Evolutionary conservation across 805 yeast genomes (phyloP).

Genomic region (Clavispora asparagi): DNA sequence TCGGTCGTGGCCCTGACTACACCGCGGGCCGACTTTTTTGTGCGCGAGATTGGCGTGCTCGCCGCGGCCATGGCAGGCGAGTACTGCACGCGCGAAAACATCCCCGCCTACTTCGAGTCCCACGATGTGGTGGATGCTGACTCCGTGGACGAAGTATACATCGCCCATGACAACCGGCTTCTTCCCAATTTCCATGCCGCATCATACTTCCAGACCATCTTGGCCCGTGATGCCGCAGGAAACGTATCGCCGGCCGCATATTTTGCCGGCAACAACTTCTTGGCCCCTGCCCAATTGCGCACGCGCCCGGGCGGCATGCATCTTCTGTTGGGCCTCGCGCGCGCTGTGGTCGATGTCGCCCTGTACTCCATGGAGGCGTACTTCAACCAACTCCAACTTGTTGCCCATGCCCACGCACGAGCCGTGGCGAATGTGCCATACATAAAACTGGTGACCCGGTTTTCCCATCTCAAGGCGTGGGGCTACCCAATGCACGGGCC

Average conservation of each 20-base stretch:
- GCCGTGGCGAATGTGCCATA: not conserved
- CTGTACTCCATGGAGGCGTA: slow-evolving; percentile 21
- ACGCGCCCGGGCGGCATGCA: slow-evolving; percentile 11
- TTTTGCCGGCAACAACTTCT: slow-evolving; percentile 29
- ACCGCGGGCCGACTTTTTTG: slow-evolving; percentile 16
- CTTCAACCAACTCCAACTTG: slow-evolving; percentile 35
- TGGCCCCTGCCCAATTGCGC: slow-evolving; percentile 14
- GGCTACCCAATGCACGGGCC: slow-evolving; percentile 37
- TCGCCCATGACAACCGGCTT: slow-evolving; percentile 31
- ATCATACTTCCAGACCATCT: slow-evolving; percentile 31
- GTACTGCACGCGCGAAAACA: slow-evolving; percentile 15
- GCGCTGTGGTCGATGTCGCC: slow-evolving; percentile 27
- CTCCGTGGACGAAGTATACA: slow-evolving; percentile 21
- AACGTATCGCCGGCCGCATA: slow-evolving; percentile 29
- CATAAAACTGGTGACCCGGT: slow-evolving; percentile 8
- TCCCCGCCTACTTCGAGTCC: slow-evolving; percentile 16
- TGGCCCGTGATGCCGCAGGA: slow-evolving; percentile 33
- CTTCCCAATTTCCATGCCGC: slow-evolving; percentile 32
- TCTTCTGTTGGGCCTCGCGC: slow-evolving; percentile 20
- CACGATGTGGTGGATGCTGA: slow-evolving; percentile 17
- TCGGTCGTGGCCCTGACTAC: slow-evolving; percentile 3
- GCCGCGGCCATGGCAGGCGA: slow-evolving; percentile 20
- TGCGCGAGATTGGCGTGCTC: slow-evolving; percentile 22
- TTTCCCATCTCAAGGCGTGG: slow-evolving; percentile 22
- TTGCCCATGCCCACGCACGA: slow-evolving; percentile 22